Evolutionary conservation across 1,139 yeast genomes (phyloP), one percentile per base, ranked within the genome.

Genomic region (Lodderomyces margitis): DNA sequence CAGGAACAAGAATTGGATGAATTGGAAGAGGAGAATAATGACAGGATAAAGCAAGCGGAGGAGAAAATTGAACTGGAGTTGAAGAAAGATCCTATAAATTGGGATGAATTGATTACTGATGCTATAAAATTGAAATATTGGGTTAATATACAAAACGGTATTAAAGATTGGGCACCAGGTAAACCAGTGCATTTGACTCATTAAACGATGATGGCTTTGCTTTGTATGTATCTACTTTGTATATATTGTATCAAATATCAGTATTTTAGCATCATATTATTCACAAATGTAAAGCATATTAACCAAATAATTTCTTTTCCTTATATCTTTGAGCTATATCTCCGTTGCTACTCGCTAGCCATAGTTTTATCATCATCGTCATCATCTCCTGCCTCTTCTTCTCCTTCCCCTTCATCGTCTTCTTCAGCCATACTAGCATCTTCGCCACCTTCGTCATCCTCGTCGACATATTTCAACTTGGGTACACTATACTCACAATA

Each of bases 81-180:
- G 21, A 44, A 53, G 10, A 52, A 57, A 1, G 39, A 37, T n/a
- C 15, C 27, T 2, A 34, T 43, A 3, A 68, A 80, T 41, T 75
- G 82, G 71, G 75, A 78, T 17, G 56, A 59, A 1, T 83, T 94
- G 20, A 78, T 84, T 45, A 63, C 75, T 46, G 81, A 81, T 46
- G 84, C 95, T 1, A 78, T 88, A 21, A 75, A 78, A 49, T 64
- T 92, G 48, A 87, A 87, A 57, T 92, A 89, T 58, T 91, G 96
- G 95, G 75, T 74, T 38, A 89, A 87, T 56, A 80, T 91, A 34
- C 80, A 79, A 39, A 75, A 75, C 38, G 91, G 87, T 4, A 75
- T 89, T 36, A 79, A 78, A 51, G 91, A 87, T 40, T 84, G 92
- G 91, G 84, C 81, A 51, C 80, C 83, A 0, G 88, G 87, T 30